phyloP scores from a whole-genome alignment of 306 rosid genomes.

The Biancaea sappan region DNA sequence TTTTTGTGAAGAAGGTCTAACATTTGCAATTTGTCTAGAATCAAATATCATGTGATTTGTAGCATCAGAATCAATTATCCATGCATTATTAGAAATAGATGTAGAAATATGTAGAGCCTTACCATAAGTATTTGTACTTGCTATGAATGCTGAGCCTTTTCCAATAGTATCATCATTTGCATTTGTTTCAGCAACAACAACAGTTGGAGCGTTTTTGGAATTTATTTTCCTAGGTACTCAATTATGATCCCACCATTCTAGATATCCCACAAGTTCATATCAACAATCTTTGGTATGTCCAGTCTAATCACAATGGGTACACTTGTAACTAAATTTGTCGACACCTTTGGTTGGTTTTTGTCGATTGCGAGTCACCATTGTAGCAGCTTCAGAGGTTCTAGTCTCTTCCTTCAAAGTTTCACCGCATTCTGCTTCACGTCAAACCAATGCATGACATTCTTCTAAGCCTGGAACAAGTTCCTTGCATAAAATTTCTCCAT shows the following conservation, averaged over 20 bases:
- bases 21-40: too few species aligned
- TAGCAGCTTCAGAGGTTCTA: background rate
- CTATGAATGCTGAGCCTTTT: background rate
- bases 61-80: too few species aligned
- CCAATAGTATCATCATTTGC: background rate
- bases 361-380: constrained; percentile 7
- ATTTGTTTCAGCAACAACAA: constrained; percentile 13
- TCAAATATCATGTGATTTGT: too few species aligned
- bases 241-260: constrained; percentile 27
- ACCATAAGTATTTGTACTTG: background rate
- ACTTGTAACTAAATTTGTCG: constrained; percentile 3
- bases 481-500: too few species aligned
- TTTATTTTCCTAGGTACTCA: background rate
- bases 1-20: too few species aligned
- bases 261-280: constrained; percentile 6
- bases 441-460: too few species aligned
- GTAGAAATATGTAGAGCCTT: too few species aligned
- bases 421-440: background rate
- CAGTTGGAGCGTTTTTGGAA: background rate
- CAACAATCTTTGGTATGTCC: constrained; percentile 22
- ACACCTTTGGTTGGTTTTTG: background rate
- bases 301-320: background rate
- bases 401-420: background rate
- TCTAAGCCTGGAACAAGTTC: too few species aligned
- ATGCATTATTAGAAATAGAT: too few species aligned